Base-by-base conservation (phyloP, 176 grass and related monocot genomes). In the Urochloa ruziziensis region DNA sequence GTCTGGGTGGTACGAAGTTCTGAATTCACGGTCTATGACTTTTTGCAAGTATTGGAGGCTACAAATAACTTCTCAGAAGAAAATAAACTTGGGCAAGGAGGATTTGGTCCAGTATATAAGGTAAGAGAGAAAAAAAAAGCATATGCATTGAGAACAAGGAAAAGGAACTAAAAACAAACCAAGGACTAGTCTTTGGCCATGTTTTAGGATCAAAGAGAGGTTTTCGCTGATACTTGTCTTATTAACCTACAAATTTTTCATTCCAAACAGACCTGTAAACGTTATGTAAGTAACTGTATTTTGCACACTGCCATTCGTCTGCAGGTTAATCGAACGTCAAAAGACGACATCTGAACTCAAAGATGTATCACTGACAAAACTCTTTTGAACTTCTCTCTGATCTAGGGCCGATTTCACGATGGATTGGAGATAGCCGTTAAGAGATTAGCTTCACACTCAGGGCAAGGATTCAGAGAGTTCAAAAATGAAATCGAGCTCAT, bases 21-120 rank as follows among this genome's bases (percentile, higher is more conserved):
- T 12, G 58, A 84, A 12, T 69, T 66, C 3, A 12, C 1, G 4
- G 5, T 60, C 10, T 85, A 68, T 70, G 83, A 78, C n/a, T 18
- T 85, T 0, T 35, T n/a, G 8, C 53, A 52, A 21, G 7, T 85
- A 35, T 24, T 7, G 15, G 10, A 33, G 30, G 79, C 79, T 14
- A 90, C 88, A 67, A 0, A 10, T 39, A 67, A 67, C 15, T 72
- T 72, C 25, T 49, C 69, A 10, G 80, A 84, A 53, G 80, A 80
- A 39, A 94, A 91, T 28, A 90, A 86, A 75, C 78, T 93, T 53
- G 88, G 91, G 13, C 70, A 93, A 93, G 91, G 88, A 12, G 88
- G 92, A 7, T 94, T 94, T 80, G 86, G 92, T 32, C 78, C 85
- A 35, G 88, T 93, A 69, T 90, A 88, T 67, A 93, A 90, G 88